These are phyloP conservation scores for Ensete ventricosum DNA, from an alignment of 176 grass and related monocot species.

Conservation along the genomic window DNA sequence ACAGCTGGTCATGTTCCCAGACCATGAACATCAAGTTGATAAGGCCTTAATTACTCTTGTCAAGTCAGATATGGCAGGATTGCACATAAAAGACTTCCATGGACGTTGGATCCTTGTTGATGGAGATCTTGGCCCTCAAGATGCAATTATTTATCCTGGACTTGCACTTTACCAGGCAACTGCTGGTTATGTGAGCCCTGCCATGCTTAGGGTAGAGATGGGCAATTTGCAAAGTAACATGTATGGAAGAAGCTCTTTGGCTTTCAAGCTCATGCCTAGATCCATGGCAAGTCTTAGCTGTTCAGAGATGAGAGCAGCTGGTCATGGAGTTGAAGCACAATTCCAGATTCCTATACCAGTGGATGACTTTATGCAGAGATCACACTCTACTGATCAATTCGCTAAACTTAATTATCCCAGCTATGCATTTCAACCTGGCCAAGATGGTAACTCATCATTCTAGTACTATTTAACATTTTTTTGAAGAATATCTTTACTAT, in stretches of 20 bases:
- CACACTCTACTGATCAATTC: conserved; percentile 50
- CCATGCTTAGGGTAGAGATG: conserved; percentile 48
- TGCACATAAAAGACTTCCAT: conserved; percentile 73
- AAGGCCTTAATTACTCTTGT: conserved; percentile 74
- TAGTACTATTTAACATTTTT: conserved; percentile 1
- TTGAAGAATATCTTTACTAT: conserved; percentile 1
- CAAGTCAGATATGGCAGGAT: conserved; percentile 59
- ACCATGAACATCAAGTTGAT: conserved; percentile 58
- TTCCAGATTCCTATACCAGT: conserved; percentile 63
- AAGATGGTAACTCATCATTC: conserved; percentile 44
- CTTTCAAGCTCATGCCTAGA: conserved; percentile 75
- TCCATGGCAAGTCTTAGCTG: conserved; percentile 55
- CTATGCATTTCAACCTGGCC: conserved; percentile 22
- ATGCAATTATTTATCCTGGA: conserved; percentile 63
- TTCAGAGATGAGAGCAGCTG: conserved; percentile 73
- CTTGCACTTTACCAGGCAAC: conserved; percentile 77
- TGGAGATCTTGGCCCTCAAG: conserved; percentile 55
- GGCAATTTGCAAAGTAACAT: conserved; percentile 37
- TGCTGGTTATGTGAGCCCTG: conserved; percentile 63
- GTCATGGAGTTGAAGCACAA: conserved; percentile 55
- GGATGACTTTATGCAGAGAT: conserved; percentile 73
- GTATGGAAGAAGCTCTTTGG: conserved; percentile 61
- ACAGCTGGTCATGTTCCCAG: conserved; percentile 43
- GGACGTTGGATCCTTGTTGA: conserved; percentile 73
- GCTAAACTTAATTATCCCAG: conserved; percentile 29